These are phyloP conservation scores for Bidens hawaiensis DNA, from an alignment of 140 eudicot species.

Conservation along the genomic window DNA sequence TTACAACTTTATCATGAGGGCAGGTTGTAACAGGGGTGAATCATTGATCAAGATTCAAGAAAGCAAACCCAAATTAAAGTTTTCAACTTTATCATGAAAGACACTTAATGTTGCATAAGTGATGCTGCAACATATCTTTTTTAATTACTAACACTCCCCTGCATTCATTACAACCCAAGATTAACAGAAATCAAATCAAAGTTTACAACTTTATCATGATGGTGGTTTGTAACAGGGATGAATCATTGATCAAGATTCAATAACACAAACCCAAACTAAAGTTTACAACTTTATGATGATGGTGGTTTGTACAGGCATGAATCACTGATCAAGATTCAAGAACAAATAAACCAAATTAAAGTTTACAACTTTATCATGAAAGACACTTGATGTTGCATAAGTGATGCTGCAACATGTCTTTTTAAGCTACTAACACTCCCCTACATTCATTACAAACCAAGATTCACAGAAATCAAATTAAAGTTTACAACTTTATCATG, in stretches of 20 bases:
- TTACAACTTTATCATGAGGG: no score
- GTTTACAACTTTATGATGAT: background rate
- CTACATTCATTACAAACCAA: slow-evolving; percentile 39
- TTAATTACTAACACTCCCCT: slow-evolving; percentile 80
- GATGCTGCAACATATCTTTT: slow-evolving; percentile 88
- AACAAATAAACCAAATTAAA: background rate
- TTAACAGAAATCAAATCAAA: background rate
- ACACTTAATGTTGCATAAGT: slow-evolving; percentile 66
- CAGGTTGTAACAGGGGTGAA: no score
- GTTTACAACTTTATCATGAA: background rate
- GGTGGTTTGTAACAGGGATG: no score
- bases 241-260: background rate
- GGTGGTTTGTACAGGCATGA: no score
- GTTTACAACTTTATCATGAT: background rate
- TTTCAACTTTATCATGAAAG: background rate
- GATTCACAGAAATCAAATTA: background rate
- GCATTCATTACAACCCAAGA: slow-evolving; percentile 33
- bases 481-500: background rate
- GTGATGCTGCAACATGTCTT: slow-evolving; percentile 80
- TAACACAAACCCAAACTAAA: background rate
- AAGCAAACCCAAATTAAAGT: background rate
- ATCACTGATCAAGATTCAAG: slow-evolving; percentile 4
- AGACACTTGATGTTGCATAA: slow-evolving; percentile 66
- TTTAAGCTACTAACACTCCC: slow-evolving; percentile 84
- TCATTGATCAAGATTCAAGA: slow-evolving; percentile 15